Percentiles rank a stretch among this genome's conserved stretches.
These are phyloP conservation scores for Trichaptum fuscoviolaceum DNA, from an alignment of 768 basidiomycete species.

Conservation along the genomic window DNA sequence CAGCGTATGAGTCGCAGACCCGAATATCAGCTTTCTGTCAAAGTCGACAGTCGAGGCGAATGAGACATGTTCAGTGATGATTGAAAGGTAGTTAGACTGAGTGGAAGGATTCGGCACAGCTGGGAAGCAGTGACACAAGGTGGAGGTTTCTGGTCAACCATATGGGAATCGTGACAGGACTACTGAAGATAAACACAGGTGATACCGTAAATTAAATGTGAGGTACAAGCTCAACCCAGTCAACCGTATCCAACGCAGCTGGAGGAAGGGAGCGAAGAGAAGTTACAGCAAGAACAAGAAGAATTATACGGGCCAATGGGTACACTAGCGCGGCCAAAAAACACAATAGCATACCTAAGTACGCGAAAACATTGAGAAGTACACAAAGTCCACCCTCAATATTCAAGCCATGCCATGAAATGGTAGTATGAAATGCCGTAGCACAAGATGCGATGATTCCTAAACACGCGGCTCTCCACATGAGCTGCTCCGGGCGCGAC, in stretches of 20 bases:
- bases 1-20: conserved; percentile 61
- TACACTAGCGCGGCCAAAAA: neutral
- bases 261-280: neutral
- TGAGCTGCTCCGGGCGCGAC: conserved; percentile 12
- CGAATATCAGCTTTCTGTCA: conserved; percentile 48
- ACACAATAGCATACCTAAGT: neutral
- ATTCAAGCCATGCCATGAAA: too few species aligned
- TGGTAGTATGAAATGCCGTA: neutral
- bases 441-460: neutral
- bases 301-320: conserved; percentile 1
- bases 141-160: too few species aligned
- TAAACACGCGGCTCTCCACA: conserved; percentile 21
- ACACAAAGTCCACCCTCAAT: too few species aligned
- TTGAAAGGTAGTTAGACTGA: conserved; percentile 72
- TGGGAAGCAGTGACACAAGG: too few species aligned
- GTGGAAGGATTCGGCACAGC: conserved; percentile 55
- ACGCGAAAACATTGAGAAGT: too few species aligned
- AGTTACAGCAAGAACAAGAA: conserved; percentile 4
- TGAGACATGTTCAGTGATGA: conserved; percentile 59
- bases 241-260: neutral
- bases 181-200: too few species aligned
- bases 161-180: too few species aligned
- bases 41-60: conserved; percentile 84
- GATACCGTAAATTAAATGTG: neutral
- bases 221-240: neutral